phyloP scores from a whole-genome alignment of 129 eudicot genomes.

The Ambrosia trifida region DNA sequence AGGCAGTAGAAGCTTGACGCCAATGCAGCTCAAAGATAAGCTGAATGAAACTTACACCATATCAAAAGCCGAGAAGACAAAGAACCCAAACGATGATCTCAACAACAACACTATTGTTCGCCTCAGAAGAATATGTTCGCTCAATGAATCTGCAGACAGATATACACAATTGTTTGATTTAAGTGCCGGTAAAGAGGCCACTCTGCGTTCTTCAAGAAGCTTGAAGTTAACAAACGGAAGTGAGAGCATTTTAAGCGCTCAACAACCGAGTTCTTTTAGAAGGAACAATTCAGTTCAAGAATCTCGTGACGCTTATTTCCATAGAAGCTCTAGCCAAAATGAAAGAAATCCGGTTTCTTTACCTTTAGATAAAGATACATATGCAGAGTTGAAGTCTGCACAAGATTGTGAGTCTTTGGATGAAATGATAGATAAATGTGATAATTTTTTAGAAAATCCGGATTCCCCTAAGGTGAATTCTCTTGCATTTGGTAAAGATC shows the following conservation, averaged over 20 bases:
- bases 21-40: conserved; percentile 59
- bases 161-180: conserved; percentile 48
- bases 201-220: conserved; percentile 58
- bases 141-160: conserved; percentile 51
- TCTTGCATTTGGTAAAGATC: not conserved
- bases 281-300: conserved; percentile 41
- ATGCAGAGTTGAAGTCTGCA: conserved; percentile 7
- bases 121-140: conserved; percentile 51
- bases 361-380: not conserved
- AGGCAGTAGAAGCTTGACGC: conserved; percentile 40
- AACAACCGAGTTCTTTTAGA: conserved; percentile 16
- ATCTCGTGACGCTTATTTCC: conserved; percentile 13
- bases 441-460: conserved; percentile 17
- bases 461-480: conserved; percentile 11
- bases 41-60: conserved; percentile 57
- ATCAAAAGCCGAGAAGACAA: conserved; percentile 33
- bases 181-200: conserved; percentile 40
- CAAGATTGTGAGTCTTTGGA: conserved; percentile 26
- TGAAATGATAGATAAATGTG: conserved; percentile 20
- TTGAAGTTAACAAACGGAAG: conserved; percentile 49
- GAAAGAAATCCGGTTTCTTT: conserved; percentile 23
- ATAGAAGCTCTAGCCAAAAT: conserved; percentile 21
- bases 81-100: conserved; percentile 21
- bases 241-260: conserved; percentile 29
- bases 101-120: conserved; percentile 4